Percentiles rank a stretch among this genome's conserved stretches.
phyloP scores from a whole-genome alignment of 1,139 yeast species.

The Taiozyma sp. region DNA sequence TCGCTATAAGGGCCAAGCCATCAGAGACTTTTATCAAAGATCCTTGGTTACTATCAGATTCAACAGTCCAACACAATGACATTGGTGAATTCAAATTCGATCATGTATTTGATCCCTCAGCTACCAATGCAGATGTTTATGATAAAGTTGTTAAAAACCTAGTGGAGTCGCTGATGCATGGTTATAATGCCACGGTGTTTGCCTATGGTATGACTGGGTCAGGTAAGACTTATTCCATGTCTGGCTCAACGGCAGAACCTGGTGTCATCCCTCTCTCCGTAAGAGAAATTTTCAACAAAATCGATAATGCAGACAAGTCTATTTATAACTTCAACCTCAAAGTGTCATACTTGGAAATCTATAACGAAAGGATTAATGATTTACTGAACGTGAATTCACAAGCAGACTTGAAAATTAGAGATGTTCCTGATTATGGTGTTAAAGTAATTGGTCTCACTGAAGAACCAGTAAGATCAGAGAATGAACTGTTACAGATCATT shows the following conservation, averaged over 20 bases:
- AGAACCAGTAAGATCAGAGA: slow-evolving; percentile 48
- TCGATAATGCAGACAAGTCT: slow-evolving; percentile 29
- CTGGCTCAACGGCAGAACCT: slow-evolving; percentile 61
- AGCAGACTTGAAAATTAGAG: slow-evolving; percentile 66
- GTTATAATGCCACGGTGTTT: slow-evolving; percentile 85
- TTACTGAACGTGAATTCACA: slow-evolving; percentile 36
- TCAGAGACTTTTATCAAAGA: slow-evolving; percentile 22
- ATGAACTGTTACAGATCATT: slow-evolving; percentile 59
- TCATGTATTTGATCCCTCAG: slow-evolving; percentile 59
- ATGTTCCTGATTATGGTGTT: slow-evolving; percentile 69
- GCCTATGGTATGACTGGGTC: slow-evolving; percentile 97
- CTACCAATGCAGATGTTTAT: slow-evolving; percentile 59
- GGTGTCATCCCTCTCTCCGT: slow-evolving; percentile 80
- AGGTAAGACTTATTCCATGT: slow-evolving; percentile 92
- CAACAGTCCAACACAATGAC: slow-evolving; percentile 43
- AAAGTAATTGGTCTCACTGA: slow-evolving; percentile 73
- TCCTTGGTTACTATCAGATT: slow-evolving; percentile 37
- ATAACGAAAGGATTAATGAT: slow-evolving; percentile 83
- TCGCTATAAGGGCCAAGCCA: slow-evolving; percentile 33
- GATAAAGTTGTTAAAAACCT: slow-evolving; percentile 54
- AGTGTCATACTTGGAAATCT: slow-evolving; percentile 81
- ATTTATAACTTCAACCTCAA: slow-evolving; percentile 39
- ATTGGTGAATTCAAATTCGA: slow-evolving; percentile 68
- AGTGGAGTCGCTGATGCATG: slow-evolving; percentile 65
- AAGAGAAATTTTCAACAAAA: slow-evolving; percentile 54